Evolutionary conservation across 2,329 filamentous ascomycete genomes (phyloP), one percentile per base, ranked within the genome.

Genomic region (Plenodomus tracheiphilus): DNA sequence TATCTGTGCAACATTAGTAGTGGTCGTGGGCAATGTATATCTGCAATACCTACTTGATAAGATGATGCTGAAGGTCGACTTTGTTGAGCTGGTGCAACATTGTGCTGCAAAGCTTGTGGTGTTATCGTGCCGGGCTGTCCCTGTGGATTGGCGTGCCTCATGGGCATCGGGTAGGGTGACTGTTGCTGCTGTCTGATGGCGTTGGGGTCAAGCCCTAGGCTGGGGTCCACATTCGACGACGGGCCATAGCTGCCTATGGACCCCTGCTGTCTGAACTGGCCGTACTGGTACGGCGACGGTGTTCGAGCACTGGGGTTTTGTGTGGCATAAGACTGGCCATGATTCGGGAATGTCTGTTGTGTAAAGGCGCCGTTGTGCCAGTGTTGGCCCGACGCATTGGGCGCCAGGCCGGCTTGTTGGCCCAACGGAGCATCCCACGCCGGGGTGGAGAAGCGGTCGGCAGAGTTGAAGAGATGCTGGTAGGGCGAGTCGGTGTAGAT

Each of bases 401-500:
- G 51, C 35, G 61, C 50, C 50, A 68, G 39, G 48, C 48, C 49
- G 17, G 62, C 30, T 16, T 60, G 64, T 16, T 65, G 64, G 36
- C 57, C 52, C 28, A 68, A 47, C 51, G 69, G 68, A 40, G 54
- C n/a, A 15, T 64, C 61, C 68, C 68, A 71, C 13, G 68, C 53
- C 1, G 58, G 61, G 7, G 65, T 58, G 36, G 58, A 58, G 46
- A 64, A 69, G 50, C 67, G 68, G 50, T 70, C 63, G 53, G 57
- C 57, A 43, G 56, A 47, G 25, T 60, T 48, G 38, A 69, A 69
- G 41, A 70, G 53, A 39, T 59, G 61, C 30, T 62, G 59, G 28
- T 64, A 72, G 2, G 62, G 53, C 1, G 65, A 51, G 51, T 71
- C 64, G 57, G 53, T 54, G 58, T 71, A 71, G 51, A 71, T 61